phyloP scores from a whole-genome alignment of 352 stramenopile species.

The Phytophthora hybrid region DNA sequence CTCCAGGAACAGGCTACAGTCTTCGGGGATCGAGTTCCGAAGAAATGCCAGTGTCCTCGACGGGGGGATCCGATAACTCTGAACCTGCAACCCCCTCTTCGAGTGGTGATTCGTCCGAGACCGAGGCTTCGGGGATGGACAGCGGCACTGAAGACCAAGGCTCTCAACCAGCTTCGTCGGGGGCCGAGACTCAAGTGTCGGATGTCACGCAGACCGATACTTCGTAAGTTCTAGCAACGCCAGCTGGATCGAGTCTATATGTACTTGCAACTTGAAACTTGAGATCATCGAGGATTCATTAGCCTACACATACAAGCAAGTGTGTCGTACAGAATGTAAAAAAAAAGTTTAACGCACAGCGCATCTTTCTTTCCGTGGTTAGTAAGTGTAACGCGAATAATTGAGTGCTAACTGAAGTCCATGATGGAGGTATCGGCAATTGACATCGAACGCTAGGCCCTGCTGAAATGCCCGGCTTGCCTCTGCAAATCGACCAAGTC shows the following conservation, averaged over 20 bases:
- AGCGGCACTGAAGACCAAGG: not conserved
- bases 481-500: slow-evolving; percentile 56
- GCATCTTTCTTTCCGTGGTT: slow-evolving; percentile 9
- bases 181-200: not conserved
- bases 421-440: slow-evolving; percentile 65
- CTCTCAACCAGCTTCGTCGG: not conserved
- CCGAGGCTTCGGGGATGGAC: not conserved
- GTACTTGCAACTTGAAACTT: not conserved
- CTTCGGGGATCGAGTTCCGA: slow-evolving; percentile 2
- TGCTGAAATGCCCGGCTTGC: slow-evolving; percentile 69
- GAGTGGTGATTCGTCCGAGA: not conserved
- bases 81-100: not conserved
- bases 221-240: not conserved
- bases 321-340: slow-evolving; percentile 3
- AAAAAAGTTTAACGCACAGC: not conserved
- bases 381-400: slow-evolving; percentile 30
- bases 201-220: not conserved
- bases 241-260: not conserved
- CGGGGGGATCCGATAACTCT: not conserved
- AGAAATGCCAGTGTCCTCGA: not conserved
- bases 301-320: not conserved
- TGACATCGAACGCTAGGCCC: slow-evolving; percentile 69
- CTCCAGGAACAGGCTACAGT: slow-evolving; percentile 4
- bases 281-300: not conserved
- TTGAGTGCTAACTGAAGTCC: slow-evolving; percentile 60